Evolutionary conservation across 2,329 filamentous ascomycete genomes (phyloP), one percentile per base, ranked within the genome.

Genomic region (Monilinia polystroma): DNA sequence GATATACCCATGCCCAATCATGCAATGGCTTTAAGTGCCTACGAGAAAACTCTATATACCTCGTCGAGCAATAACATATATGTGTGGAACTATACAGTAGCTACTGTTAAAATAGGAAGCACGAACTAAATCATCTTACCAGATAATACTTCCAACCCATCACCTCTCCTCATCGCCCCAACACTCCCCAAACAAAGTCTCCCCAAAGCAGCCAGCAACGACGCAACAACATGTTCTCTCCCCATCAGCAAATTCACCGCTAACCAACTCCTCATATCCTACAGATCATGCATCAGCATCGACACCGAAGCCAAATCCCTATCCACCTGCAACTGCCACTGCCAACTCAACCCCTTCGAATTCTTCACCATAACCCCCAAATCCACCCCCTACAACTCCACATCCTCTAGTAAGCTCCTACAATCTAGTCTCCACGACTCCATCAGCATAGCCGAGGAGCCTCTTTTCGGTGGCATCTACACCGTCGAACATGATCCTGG

Each of bases 401-500:
- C 14, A 71, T 73, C 56, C 75, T 77, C 66, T 81, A 57, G 80
- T 82, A 47, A 71, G 78, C 77, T 70, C 85, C 18, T 84, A 84
- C 3, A 70, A 75, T 16, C 72, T 84, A 89, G 90, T 90, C 14
- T 80, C 63, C 82, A 89, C 49, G 92, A 92, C 75, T 87, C 87
- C 1, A 89, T 91, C 5, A 90, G 89, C 12, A 78, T 92, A 4
- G 87, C 80, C n/a, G 88, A 90, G 76, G 81, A 91, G 64, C 83
- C 82, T 1, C 67, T 73, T 5, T 79, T 79, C 0, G 84, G 84
- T 26, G 82, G 80, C 23, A 80, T 87, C 67, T 86, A 82, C 78
- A 81, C 79, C 23, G 87, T 92, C 10, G 90, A 92, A 77, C 92
- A 92, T 77, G 88, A 85, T 35, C 32, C 11, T n/a, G 89, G 92